phyloP scores from a whole-genome alignment of 1,284 basidiomycete species.

The Pholiota adiposa region DNA sequence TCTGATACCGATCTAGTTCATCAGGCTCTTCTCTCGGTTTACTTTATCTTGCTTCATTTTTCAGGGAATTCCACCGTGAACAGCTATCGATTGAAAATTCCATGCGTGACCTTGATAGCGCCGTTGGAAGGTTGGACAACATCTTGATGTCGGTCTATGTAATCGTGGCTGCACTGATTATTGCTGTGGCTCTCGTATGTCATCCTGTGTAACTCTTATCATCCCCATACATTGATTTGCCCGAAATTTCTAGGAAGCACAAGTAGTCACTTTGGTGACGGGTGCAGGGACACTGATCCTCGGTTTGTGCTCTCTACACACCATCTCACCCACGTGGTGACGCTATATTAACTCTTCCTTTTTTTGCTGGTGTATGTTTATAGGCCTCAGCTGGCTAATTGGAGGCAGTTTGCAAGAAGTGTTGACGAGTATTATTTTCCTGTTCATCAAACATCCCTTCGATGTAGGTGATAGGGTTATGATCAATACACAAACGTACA shows the following conservation, averaged over 20 bases:
- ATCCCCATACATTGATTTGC: not conserved
- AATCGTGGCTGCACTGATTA: conserved; percentile 72
- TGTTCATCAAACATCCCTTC: conserved; percentile 88
- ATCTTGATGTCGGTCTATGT: conserved; percentile 73
- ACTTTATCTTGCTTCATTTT: not conserved
- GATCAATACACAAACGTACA: conserved; percentile 61
- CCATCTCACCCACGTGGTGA: not conserved
- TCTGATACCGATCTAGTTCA: not conserved
- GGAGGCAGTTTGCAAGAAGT: conserved; percentile 73
- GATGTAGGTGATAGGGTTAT: conserved; percentile 86
- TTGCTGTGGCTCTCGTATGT: conserved; percentile 72
- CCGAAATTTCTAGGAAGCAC: conserved; percentile 54
- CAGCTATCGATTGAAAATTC: conserved; percentile 84
- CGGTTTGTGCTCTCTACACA: conserved; percentile 43
- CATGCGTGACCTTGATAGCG: conserved; percentile 91
- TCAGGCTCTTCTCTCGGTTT: not conserved
- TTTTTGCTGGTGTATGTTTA: not conserved
- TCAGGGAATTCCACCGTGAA: conserved; percentile 82
- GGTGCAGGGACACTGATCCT: conserved; percentile 85
- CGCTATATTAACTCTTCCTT: not conserved
- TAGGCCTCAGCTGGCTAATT: conserved; percentile 89
- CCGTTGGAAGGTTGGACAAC: conserved; percentile 80
- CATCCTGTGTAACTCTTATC: conserved; percentile 12
- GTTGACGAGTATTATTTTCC: conserved; percentile 80
- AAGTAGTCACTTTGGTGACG: conserved; percentile 76